A percentile compares a stretch with the other conserved stretches of the same genome.
These are phyloP conservation scores for Stereum hirsutum DNA, from an alignment of 1,284 basidiomycete genomes.

Conservation along the genomic window DNA sequence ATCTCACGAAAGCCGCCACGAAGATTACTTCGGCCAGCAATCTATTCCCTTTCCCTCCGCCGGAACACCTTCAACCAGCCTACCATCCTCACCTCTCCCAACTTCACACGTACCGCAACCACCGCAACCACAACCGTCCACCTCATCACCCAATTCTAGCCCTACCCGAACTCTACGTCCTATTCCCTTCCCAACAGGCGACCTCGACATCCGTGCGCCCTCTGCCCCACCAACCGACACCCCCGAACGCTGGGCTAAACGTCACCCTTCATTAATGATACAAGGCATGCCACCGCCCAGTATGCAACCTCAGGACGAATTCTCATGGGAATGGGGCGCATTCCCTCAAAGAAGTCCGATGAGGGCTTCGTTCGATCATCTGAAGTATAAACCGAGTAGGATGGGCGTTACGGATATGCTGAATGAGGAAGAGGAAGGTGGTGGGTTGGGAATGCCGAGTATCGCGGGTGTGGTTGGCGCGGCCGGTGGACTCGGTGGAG, in stretches of 20 bases:
- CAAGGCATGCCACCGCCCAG: no score
- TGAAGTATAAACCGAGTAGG: conserved; percentile 11
- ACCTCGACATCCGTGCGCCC: conserved; percentile 40
- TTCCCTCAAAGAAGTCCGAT: conserved; percentile 74
- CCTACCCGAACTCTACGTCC: conserved; percentile 1
- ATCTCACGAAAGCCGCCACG: neutral
- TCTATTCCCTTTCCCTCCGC: neutral
- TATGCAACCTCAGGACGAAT: conserved; percentile 43
- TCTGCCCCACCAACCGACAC: conserved; percentile 48
- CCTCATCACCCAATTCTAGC: conserved; percentile 1
- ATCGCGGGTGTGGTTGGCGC: neutral
- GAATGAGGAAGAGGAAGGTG: neutral
- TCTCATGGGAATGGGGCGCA: conserved; percentile 82
- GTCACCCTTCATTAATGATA: no score
- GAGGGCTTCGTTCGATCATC: conserved; percentile 41
- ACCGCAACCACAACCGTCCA: neutral
- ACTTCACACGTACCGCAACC: neutral
- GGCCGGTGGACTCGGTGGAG: neutral
- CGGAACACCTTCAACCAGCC: no score
- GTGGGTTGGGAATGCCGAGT: no score
- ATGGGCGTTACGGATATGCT: neutral
- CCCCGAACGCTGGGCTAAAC: no score
- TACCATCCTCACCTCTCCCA: conserved; percentile 1
- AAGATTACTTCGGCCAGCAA: neutral
- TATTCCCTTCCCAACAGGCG: conserved; percentile 28